phyloP scores from a whole-genome alignment of 169 alveolate genomes.

The Cryptosporidium tyzzeri region DNA sequence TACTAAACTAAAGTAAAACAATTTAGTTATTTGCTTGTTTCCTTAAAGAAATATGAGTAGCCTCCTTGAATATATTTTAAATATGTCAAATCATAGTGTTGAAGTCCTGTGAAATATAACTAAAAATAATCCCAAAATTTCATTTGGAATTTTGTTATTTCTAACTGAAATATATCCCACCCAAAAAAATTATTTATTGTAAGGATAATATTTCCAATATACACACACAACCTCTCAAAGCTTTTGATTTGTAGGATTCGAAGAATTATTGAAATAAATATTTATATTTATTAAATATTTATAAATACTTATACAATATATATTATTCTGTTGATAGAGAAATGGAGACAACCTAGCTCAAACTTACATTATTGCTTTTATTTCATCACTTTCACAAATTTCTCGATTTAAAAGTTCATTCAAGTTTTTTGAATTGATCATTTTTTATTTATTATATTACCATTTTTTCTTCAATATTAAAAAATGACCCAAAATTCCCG shows the following conservation, averaged over 20 bases:
- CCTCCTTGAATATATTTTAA: background rate
- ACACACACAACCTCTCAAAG: background rate
- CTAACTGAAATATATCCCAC: background rate
- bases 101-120: background rate
- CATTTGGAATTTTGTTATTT: background rate
- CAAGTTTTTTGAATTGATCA: constrained; percentile 52
- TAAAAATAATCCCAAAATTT: too few species aligned
- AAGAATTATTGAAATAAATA: background rate
- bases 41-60: background rate
- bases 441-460: background rate
- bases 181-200: background rate
- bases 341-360: too few species aligned
- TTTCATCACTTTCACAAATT: background rate
- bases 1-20: constrained; percentile 3
- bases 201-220: too few species aligned
- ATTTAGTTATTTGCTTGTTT: background rate
- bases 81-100: too few species aligned
- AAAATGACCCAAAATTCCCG: background rate
- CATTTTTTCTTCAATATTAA: background rate
- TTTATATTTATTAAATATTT: too few species aligned
- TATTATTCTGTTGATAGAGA: background rate
- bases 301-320: too few species aligned
- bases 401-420: constrained; percentile 33
- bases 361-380: constrained; percentile 58
- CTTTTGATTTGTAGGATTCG: background rate